Conservation (phyloP, 2,329 filamentous ascomycete genomes). For the Tolypocladium pustulatum region DNA sequence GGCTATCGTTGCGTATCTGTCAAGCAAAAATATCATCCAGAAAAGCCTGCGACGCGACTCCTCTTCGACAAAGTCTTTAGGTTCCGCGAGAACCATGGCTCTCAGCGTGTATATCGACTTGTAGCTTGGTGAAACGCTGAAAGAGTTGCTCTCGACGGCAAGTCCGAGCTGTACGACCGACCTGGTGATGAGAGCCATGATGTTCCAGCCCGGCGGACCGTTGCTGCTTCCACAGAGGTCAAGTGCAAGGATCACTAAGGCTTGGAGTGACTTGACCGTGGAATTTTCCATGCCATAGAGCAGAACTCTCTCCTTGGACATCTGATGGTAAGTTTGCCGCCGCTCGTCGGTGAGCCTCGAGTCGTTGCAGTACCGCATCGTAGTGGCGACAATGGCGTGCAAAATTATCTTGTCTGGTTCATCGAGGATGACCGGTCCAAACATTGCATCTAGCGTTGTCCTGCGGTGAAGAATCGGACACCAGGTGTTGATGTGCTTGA, state of each 20-base stretch:
- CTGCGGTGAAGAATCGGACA: constrained; percentile 85
- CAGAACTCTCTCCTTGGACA: constrained; percentile 76
- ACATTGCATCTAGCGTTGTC: constrained; percentile 70
- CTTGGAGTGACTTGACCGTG: constrained; percentile 78
- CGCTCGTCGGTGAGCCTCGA: constrained; percentile 61
- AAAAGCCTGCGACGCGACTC: constrained; percentile 77
- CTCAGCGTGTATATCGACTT: constrained; percentile 83
- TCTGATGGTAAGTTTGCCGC: constrained; percentile 64
- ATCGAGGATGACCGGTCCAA: constrained; percentile 64
- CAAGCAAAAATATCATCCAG: constrained; percentile 89
- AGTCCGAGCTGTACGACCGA: constrained; percentile 82
- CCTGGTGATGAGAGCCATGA: constrained; percentile 78
- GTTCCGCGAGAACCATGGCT: constrained; percentile 74
- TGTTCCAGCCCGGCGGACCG: constrained; percentile 84
- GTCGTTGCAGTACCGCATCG: constrained; percentile 74
- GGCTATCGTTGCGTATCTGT: constrained; percentile 81
- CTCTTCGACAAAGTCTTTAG: constrained; percentile 80
- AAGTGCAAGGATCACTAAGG: constrained; percentile 74
- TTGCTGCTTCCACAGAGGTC: constrained; percentile 82
- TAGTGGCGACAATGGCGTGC: constrained; percentile 82
- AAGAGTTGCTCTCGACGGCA: constrained; percentile 71
- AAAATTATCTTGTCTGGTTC: constrained; percentile 75
- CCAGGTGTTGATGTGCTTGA: constrained; percentile 73
- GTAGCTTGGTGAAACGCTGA: constrained; percentile 66
- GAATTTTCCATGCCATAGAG: constrained; percentile 84